Evolutionary conservation across 2,329 filamentous ascomycete species (phyloP).

Genomic region (Hymenoscyphus scutula): DNA sequence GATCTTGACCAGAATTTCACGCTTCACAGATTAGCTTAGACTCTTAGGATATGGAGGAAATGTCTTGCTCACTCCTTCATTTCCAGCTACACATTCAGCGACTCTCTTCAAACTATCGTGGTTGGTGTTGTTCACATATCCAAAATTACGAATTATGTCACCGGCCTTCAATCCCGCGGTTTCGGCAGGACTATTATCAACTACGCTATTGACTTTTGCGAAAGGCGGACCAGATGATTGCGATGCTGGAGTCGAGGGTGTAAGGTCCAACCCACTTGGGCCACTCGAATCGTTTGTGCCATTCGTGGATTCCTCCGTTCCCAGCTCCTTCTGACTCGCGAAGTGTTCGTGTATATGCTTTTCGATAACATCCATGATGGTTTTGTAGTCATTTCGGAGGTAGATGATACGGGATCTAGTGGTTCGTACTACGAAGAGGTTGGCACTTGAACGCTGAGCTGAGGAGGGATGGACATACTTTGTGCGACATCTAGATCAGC

Average conservation of each 20-base stretch:
- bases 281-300: constrained; percentile 23
- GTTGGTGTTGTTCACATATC: constrained; percentile 77
- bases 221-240: constrained; percentile 62
- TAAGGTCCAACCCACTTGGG: constrained; percentile 25
- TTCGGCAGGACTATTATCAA: constrained; percentile 74
- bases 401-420: constrained; percentile 86
- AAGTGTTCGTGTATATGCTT: constrained; percentile 87
- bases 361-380: constrained; percentile 80
- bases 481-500: constrained; percentile 94
- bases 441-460: constrained; percentile 11
- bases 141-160: constrained; percentile 82
- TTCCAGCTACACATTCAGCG: constrained; percentile 84
- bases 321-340: constrained; percentile 57
- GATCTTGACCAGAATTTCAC: constrained; percentile 67
- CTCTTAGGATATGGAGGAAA: neutral
- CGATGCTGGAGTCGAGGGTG: constrained; percentile 38
- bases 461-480: constrained; percentile 53
- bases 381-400: constrained; percentile 90
- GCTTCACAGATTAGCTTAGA: constrained; percentile 40
- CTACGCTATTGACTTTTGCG: constrained; percentile 85
- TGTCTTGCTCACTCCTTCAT: constrained; percentile 69
- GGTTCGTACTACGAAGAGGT: constrained; percentile 69
- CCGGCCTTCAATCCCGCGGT: constrained; percentile 75
- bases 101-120: constrained; percentile 84
- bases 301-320: constrained; percentile 25